Evolutionary conservation across 2,329 filamentous ascomycete species (phyloP).

Genomic region (Colletotrichum chrysophilum): DNA sequence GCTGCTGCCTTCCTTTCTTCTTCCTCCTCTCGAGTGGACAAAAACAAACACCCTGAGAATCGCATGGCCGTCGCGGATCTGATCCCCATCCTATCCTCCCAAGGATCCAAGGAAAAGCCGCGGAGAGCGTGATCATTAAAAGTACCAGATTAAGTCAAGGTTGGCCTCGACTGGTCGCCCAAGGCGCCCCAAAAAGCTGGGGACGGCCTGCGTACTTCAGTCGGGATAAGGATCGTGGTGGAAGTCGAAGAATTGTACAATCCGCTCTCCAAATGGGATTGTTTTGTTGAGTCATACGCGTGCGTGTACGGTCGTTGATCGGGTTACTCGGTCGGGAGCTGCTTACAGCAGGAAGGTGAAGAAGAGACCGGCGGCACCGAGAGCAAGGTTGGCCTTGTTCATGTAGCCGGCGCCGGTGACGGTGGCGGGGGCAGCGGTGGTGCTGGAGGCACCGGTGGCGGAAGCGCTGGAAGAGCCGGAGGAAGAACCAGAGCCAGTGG

Average conservation of each 20-base stretch:
- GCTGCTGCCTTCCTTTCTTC: neutral
- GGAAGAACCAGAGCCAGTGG: neutral
- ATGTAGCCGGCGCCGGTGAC: constrained; percentile 18
- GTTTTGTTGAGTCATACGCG: constrained; percentile 4
- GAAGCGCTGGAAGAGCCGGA: neutral
- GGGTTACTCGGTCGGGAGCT: neutral
- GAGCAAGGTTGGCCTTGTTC: constrained; percentile 23
- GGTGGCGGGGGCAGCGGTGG: neutral
- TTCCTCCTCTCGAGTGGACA: neutral
- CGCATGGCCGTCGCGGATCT: constrained; percentile 1
- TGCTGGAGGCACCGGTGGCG: neutral
- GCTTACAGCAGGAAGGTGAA: constrained; percentile 23
- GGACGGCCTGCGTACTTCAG: neutral
- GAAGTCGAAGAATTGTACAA: constrained; percentile 11
- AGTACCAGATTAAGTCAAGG: constrained; percentile 6
- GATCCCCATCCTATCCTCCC: neutral
- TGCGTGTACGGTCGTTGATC: constrained; percentile 15
- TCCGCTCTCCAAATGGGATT: constrained; percentile 21
- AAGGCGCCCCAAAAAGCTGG: neutral
- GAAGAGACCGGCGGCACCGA: constrained; percentile 22
- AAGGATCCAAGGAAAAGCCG: neutral
- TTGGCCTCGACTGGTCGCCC: constrained; percentile 2
- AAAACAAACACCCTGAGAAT: neutral
- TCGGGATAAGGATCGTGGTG: constrained; percentile 13
- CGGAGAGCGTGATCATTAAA: constrained; percentile 16